These are phyloP conservation scores for Atkinsonella hypoxylon DNA, from an alignment of 2,329 filamentous ascomycete genomes.

Conservation along the genomic window DNA sequence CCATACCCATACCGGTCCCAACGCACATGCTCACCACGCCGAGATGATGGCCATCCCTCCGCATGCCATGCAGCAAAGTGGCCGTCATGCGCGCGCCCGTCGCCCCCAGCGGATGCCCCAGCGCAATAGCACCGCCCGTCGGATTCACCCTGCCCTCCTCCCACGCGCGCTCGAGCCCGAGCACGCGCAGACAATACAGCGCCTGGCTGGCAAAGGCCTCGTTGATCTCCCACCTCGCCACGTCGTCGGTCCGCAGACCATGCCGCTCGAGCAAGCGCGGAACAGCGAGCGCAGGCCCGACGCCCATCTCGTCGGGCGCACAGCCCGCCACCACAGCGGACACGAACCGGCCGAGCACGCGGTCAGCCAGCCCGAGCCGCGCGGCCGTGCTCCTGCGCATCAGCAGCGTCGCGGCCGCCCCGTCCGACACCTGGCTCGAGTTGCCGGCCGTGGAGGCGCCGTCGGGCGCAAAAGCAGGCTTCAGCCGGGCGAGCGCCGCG, in stretches of 20 bases:
- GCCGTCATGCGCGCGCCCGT: conserved; percentile 74
- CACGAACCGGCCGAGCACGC: conserved; percentile 75
- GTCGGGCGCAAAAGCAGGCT: conserved; percentile 69
- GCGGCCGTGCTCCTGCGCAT: conserved; percentile 75
- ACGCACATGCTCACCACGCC: conserved; percentile 90
- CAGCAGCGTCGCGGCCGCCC: conserved; percentile 70
- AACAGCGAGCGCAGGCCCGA: conserved; percentile 78
- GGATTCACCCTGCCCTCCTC: conserved; percentile 69
- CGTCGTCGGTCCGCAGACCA: conserved; percentile 54
- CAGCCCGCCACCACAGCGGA: conserved; percentile 66
- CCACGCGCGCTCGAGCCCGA: conserved; percentile 52
- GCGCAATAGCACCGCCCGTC: conserved; percentile 85
- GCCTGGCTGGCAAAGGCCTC: conserved; percentile 63
- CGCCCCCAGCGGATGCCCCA: conserved; percentile 83
- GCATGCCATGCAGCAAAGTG: conserved; percentile 55
- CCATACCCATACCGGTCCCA: conserved; percentile 71
- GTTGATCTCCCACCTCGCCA: conserved; percentile 88
- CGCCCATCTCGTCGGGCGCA: conserved; percentile 83
- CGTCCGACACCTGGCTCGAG: conserved; percentile 74
- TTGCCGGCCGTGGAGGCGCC: conserved; percentile 81
- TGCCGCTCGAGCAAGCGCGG: conserved; percentile 64
- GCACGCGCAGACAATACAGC: conserved; percentile 57
- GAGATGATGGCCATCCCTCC: conserved; percentile 58
- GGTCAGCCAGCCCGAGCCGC: conserved; percentile 53
- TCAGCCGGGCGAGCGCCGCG: conserved; percentile 65